Base-by-base conservation (phyloP, 1,139 yeast species). In the Hemisphaericaspora subhashii region DNA sequence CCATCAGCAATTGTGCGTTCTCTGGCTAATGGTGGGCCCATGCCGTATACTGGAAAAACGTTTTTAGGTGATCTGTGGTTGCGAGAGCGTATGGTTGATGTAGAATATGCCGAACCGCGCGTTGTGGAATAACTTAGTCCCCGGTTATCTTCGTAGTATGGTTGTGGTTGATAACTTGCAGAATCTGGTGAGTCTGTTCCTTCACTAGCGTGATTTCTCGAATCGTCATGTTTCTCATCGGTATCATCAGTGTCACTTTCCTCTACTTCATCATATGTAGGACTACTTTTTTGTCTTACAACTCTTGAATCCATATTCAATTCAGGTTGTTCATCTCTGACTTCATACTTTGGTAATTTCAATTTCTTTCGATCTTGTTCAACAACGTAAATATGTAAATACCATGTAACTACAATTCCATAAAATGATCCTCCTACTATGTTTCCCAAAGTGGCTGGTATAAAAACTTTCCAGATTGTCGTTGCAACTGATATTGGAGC, bases 261-360 rank as follows among this genome's bases (percentile, higher is more conserved):
- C 5, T 47, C 51, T 18, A 45, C 46, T 23, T 43, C 42, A 4
- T 28, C 37, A 24, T 14, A 35, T 15, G 20, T 11, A 5, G 25
- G 15, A 11, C 48, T 36, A 10, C 40, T 38, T 62, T 60, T 50
- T 30, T 52, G 55, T 36, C 86, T 72, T 5, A 84, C 84, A 13
- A 85, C 92, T 60, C 92, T 73, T 3, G 90, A 83, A 55, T 85
- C 94, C 65, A 78, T 72, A 48, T 81, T 81, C 47, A 83, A 63
- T 53, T 83, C 85, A 2, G 94, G 92, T 51, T 83, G 92, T 56
- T 84, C 92, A 60, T 85, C 94, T 50, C 81, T 72, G 37, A 81
- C 79, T 27, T 82, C 89, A 48, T 76, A 83, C 34, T 67, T 64
- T 7, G 94, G 94, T 45, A 85, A 68, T 25, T 78, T 70, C 57